phyloP scores from a whole-genome alignment of 345 rosid species.

The Rhodomyrtus tomentosa region DNA sequence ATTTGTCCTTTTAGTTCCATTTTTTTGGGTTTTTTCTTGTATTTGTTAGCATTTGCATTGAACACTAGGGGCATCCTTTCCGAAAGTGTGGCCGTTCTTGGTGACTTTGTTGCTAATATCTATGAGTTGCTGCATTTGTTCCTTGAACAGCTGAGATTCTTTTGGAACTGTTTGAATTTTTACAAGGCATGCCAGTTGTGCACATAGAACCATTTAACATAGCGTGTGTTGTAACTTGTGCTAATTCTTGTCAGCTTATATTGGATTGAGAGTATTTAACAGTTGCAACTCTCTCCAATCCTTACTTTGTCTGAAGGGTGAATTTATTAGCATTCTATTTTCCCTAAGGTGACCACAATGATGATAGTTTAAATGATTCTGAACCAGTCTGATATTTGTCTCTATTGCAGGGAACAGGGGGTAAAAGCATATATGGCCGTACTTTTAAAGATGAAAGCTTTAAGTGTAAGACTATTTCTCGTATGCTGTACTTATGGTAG shows the following conservation, averaged over 20 bases:
- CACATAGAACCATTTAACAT: neutral
- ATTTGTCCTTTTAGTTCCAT: neutral
- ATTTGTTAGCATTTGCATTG: neutral
- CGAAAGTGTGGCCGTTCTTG: neutral
- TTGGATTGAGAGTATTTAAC: neutral
- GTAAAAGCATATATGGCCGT: slow-evolving; percentile 93
- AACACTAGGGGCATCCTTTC: neutral
- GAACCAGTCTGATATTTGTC: slow-evolving; percentile 2
- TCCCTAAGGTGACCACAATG: neutral
- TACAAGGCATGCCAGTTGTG: neutral
- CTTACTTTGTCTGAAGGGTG: neutral
- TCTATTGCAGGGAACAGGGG: slow-evolving; percentile 93
- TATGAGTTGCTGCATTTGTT: neutral
- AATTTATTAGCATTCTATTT: neutral
- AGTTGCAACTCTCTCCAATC: neutral
- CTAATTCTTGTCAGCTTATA: neutral
- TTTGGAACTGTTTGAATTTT: neutral
- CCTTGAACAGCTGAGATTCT: neutral
- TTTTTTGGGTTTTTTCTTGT: neutral
- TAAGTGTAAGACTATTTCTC: slow-evolving; percentile 55
- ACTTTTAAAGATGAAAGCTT: slow-evolving; percentile 95
- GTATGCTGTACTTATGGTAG: neutral
- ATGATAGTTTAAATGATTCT: neutral
- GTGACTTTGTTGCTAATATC: neutral
- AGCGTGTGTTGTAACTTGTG: neutral